phyloP scores from a whole-genome alignment of 2,329 filamentous ascomycete genomes.

The Penicillium nordicum region DNA sequence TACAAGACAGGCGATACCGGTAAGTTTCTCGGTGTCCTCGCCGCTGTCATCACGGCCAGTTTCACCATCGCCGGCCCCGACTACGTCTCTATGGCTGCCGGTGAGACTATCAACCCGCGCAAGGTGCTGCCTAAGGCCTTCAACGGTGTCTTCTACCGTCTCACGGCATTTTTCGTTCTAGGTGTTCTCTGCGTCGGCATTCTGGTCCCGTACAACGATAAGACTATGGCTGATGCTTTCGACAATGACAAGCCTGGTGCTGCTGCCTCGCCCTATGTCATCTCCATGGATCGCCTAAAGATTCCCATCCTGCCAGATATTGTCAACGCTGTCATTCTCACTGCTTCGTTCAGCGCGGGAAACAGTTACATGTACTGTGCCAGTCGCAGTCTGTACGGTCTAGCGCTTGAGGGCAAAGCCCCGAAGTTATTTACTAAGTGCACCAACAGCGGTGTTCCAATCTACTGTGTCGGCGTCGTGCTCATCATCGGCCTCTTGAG shows the following conservation, averaged over 20 bases:
- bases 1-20: constrained; percentile 64
- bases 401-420: constrained; percentile 67
- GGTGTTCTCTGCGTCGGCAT: constrained; percentile 71
- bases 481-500: constrained; percentile 66
- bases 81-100: constrained; percentile 63
- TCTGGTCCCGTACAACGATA: constrained; percentile 66
- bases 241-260: constrained; percentile 59
- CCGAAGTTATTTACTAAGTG: constrained; percentile 64
- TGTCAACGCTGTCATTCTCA: constrained; percentile 69
- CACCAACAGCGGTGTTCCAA: constrained; percentile 64
- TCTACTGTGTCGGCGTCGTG: constrained; percentile 67
- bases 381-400: constrained; percentile 64
- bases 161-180: constrained; percentile 72
- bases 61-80: constrained; percentile 67
- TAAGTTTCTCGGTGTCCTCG: constrained; percentile 71
- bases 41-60: constrained; percentile 68
- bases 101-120: constrained; percentile 69
- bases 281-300: constrained; percentile 63
- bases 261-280: constrained; percentile 66
- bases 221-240: constrained; percentile 60
- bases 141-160: constrained; percentile 74
- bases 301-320: constrained; percentile 65
- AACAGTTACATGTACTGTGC: constrained; percentile 68
- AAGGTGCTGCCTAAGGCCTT: constrained; percentile 68
- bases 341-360: constrained; percentile 65